phyloP scores from a whole-genome alignment of 169 alveolate genomes.

The Babesia gibsoni region DNA sequence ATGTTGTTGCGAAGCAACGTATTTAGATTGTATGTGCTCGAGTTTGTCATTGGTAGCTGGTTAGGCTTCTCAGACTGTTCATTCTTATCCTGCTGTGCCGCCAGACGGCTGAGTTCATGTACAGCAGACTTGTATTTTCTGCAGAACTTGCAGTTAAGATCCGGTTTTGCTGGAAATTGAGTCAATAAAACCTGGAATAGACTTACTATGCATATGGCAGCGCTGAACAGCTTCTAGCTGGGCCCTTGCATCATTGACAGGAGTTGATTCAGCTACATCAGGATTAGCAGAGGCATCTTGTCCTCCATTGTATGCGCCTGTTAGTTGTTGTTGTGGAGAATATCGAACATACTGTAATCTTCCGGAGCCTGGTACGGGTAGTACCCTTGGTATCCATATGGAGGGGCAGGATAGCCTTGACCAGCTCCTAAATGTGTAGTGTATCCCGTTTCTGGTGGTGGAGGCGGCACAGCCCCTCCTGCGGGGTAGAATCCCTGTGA shows the following conservation, averaged over 20 bases:
- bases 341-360: neutral
- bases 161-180: slow-evolving; percentile 39
- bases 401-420: neutral
- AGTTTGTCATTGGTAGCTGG: slow-evolving; percentile 64
- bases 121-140: slow-evolving; percentile 62
- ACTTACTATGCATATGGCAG: slow-evolving; percentile 65
- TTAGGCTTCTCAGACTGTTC: slow-evolving; percentile 32
- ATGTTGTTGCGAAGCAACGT: slow-evolving; percentile 70
- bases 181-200: too few species aligned
- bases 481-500: neutral
- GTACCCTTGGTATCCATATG: neutral
- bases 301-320: neutral
- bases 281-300: neutral
- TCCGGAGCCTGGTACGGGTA: neutral
- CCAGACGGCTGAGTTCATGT: slow-evolving; percentile 54
- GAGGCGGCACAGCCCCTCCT: neutral
- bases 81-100: slow-evolving; percentile 9
- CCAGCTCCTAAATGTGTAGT: neutral
- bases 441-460: neutral
- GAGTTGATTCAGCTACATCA: neutral
- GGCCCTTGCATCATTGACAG: neutral
- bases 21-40: slow-evolving; percentile 71
- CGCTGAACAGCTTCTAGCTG: slow-evolving; percentile 48
- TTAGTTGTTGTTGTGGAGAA: neutral
- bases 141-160: slow-evolving; percentile 65